Percentiles rank a stretch among this genome's conserved stretches.
These are phyloP conservation scores for Plasmodium chabaudi DNA, from an alignment of 169 alveolate species.

Conservation along the genomic window DNA sequence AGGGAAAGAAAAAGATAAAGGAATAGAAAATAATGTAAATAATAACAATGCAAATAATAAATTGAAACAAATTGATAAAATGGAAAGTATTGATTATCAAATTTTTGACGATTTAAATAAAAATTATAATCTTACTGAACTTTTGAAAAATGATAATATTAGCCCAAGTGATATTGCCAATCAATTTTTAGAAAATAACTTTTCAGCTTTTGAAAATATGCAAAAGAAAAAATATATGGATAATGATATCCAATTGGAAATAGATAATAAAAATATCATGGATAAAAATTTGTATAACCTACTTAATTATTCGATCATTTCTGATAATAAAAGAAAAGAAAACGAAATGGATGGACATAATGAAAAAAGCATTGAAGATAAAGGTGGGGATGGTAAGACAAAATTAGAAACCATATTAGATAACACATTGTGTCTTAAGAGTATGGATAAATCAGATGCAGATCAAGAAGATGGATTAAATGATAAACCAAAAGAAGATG, in stretches of 20 bases:
- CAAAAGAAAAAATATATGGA: too few relatives aligned
- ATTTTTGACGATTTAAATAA: too few relatives aligned
- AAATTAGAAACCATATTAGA: neutral
- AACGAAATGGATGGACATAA: neutral
- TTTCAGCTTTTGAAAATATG: too few relatives aligned
- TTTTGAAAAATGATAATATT: too few relatives aligned
- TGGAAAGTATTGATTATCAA: neutral
- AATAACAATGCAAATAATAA: neutral
- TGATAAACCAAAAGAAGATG: neutral
- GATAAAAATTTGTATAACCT: constrained; percentile 34
- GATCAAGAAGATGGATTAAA: neutral
- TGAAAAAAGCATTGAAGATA: neutral
- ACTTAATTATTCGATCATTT: constrained; percentile 7
- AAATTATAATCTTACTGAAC: too few relatives aligned
- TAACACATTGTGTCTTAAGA: neutral
- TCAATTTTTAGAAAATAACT: too few relatives aligned
- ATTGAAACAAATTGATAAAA: neutral
- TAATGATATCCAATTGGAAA: constrained; percentile 18
- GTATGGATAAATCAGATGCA: neutral
- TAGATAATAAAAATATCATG: constrained; percentile 32
- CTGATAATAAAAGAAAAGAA: constrained; percentile 1
- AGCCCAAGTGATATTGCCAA: too few relatives aligned
- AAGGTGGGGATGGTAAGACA: neutral
- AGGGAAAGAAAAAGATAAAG: constrained; percentile 2
- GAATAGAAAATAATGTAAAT: neutral